Base-by-base conservation (phyloP, 345 rosid genomes). In the Sapria himalayana region DNA sequence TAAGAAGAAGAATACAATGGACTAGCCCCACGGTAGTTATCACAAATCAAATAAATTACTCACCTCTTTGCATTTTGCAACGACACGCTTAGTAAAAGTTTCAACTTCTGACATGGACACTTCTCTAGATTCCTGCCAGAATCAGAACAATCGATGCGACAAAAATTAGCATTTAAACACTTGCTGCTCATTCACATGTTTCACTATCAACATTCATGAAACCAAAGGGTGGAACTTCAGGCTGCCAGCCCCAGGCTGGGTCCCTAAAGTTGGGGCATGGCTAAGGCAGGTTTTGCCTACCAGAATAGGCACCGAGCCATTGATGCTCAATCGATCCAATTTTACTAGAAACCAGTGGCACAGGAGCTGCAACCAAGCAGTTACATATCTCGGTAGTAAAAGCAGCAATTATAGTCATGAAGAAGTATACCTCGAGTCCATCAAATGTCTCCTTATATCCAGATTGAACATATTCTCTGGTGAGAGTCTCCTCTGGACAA, bases 381-480 rank as follows among this genome's bases (percentile, higher is more conserved):
- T 33, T 15, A 39, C 8, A 9, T 5, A 31, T 22, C 29, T 32
- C 6, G 14, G 37, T 29, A 14, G 10, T 21, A 34, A 22, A 4
- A 1, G 7, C 10, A 22, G 22, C 1, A 34, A 34, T n/a, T 12
- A 17, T 20, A 5, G 33, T 19, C 33, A 23, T 39, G 23, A 5
- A 51, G 49, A 37, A 46, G 19, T 33, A 43, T 55, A 91, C 99
- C 93, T 91, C 94, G 67, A 91, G 78, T 41, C 92, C 92, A 58
- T 80, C 99, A 62, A 84, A 69, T 29, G 84, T 75, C 64, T 91
- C 99, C 70, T 60, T 84, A 64, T 91, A 91, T 43, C 99, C 99
- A 52, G 25, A 49, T 42, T 56, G 78, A 43, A 78, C 78, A 70
- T 80, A 77, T 41, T 84, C 96, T 49, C 62, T 70, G 19, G 78